Evolutionary conservation across 23 red algal species (phyloP), one percentile per base, ranked within the genome.

Genomic region (Pyropia haitanensis): DNA sequence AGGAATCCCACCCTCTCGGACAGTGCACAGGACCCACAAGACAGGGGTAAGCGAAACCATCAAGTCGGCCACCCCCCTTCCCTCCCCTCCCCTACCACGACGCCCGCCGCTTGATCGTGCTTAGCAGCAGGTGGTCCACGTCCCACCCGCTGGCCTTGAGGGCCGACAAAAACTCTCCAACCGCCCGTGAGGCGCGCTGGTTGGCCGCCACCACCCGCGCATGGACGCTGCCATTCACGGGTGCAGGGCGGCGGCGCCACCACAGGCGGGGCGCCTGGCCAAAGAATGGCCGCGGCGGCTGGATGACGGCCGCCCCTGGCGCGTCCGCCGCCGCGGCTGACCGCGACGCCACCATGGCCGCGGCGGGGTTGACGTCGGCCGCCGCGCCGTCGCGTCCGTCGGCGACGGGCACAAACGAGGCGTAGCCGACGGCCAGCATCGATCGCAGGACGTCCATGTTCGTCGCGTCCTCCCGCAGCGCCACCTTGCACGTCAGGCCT

Each of bases 391-490:
- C 49, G 32, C 63, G 27, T 18, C 65, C 65, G 17, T 72, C 67
- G 31, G 56, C 67, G 51, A 56, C 25, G 18, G 73, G 39, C 19
- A 31, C 58, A 27, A 75, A 50, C n/a, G 60, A 71, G 26, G 75
- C 67, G 33, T 67, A 76, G 31, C 69, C 80, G 15, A 63, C 66
- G 58, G 78, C 62, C 5, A 95, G 58, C 25, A 95, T 68, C 25
- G 90, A 81, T 30, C 90, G 73, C 22, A 95, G 30, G 23, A 95
- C 79, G 50, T 95, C 90, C 54, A 75, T 59, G 62, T 87, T 76
- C 14, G 30, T 63, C 5, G 90, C 90, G 26, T 95, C 71, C 28
- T 82, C 79, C 44, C 81, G 69, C 49, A 95, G 65, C 53, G 87
- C 90, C 23, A 95, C 60, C 39, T 75, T 72, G 46, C 79, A 90